Conservation (phyloP, 352 stramenopile genomes). For the Phytopythium kandeliae region DNA sequence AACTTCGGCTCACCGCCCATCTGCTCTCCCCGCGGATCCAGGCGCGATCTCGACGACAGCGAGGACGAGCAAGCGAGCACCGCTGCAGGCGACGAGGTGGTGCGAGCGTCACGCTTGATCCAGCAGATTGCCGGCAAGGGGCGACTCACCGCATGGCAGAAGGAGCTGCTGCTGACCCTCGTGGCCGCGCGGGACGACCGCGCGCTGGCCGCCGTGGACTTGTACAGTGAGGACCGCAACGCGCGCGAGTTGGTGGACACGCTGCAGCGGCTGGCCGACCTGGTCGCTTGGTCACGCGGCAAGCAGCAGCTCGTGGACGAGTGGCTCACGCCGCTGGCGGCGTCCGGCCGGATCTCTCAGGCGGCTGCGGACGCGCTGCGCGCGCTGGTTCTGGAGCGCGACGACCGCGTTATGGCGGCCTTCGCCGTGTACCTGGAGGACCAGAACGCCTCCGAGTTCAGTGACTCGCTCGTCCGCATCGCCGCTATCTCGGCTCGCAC, state of each 20-base stretch:
- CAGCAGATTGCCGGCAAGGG: slow-evolving; percentile 27
- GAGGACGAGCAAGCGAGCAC: not conserved
- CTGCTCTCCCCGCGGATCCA: slow-evolving; percentile 6
- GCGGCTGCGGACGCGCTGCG: slow-evolving; percentile 27
- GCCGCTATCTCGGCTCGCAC: slow-evolving; percentile 6
- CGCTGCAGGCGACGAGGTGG: slow-evolving; percentile 12
- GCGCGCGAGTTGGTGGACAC: slow-evolving; percentile 45
- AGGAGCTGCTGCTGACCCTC: slow-evolving; percentile 48
- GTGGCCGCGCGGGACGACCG: slow-evolving; percentile 36
- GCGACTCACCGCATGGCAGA: slow-evolving; percentile 44
- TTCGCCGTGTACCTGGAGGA: slow-evolving; percentile 65
- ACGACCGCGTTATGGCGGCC: slow-evolving; percentile 62
- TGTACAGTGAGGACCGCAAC: slow-evolving; percentile 47
- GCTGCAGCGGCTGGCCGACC: slow-evolving; percentile 50
- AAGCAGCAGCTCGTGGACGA: slow-evolving; percentile 36
- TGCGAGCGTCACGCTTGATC: slow-evolving; percentile 25
- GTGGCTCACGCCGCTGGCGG: slow-evolving; percentile 48
- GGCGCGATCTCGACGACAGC: not conserved
- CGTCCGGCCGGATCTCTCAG: slow-evolving; percentile 15
- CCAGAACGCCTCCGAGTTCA: slow-evolving; percentile 55
- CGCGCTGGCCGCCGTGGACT: slow-evolving; percentile 45
- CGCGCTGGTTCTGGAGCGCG: slow-evolving; percentile 36
- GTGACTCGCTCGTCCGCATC: slow-evolving; percentile 49
- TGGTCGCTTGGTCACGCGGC: slow-evolving; percentile 59
- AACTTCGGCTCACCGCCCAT: slow-evolving; percentile 27